Percentiles rank a stretch among this genome's conserved stretches.
These are phyloP conservation scores for Bjerkandera adusta DNA, from an alignment of 1,284 basidiomycete species.

Conservation along the genomic window DNA sequence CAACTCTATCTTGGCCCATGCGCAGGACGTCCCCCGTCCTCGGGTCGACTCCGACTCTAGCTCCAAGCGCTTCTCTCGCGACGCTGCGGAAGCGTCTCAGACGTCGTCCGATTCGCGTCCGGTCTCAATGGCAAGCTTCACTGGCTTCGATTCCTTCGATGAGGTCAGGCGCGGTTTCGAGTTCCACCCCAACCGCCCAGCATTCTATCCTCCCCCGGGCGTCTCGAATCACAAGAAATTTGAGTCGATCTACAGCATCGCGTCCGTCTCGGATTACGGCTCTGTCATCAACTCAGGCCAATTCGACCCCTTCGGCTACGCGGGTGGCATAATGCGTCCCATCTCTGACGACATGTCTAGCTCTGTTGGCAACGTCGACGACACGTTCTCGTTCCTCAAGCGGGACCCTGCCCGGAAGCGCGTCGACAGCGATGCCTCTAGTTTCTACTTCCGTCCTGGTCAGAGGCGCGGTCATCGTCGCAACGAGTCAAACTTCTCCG, in stretches of 20 bases:
- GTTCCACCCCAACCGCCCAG: conserved; percentile 55
- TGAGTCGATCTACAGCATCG: conserved; percentile 73
- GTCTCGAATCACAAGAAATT: conserved; percentile 43
- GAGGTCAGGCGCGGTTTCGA: conserved; percentile 74
- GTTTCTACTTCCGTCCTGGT: conserved; percentile 63
- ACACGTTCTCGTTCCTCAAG: conserved; percentile 68
- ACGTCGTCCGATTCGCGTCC: conserved; percentile 40
- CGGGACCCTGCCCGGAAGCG: conserved; percentile 44
- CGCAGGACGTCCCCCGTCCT: conserved; percentile 31
- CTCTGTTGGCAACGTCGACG: conserved; percentile 61
- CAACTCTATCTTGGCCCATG: conserved; percentile 57
- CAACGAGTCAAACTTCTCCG: conserved; percentile 44
- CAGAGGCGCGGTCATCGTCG: conserved; percentile 38
- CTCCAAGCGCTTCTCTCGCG: conserved; percentile 31
- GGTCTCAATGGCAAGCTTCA: conserved; percentile 61
- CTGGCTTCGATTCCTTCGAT: conserved; percentile 69
- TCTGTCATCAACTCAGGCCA: conserved; percentile 61
- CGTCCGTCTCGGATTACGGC: conserved; percentile 81
- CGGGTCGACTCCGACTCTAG: conserved; percentile 46
- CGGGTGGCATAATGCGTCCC: conserved; percentile 43
- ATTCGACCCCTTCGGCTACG: conserved; percentile 76
- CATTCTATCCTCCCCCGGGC: conserved; percentile 59
- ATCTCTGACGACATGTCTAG: conserved; percentile 49
- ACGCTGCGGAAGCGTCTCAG: conserved; percentile 20
- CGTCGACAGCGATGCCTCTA: conserved; percentile 74